phyloP scores from a whole-genome alignment of 2,329 filamentous ascomycete species.

The Trichoderma sp. region DNA sequence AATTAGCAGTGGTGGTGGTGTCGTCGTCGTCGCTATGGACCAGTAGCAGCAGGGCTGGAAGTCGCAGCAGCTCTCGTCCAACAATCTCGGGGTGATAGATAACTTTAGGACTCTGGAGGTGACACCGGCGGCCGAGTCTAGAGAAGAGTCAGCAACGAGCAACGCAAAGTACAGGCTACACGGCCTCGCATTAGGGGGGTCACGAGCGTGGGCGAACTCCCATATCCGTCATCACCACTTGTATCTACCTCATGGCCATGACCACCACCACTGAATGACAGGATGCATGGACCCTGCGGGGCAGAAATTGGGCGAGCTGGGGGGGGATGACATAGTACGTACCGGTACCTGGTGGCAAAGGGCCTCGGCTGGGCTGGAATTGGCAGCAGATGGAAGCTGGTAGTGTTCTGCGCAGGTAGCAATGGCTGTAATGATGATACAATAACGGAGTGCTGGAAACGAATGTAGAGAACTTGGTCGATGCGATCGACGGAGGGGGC shows the following conservation, averaged over 20 bases:
- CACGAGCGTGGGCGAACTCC: constrained; percentile 25
- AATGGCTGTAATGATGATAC: constrained; percentile 21
- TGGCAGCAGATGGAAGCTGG: not conserved
- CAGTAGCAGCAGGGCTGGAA: constrained; percentile 13
- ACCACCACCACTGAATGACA: constrained; percentile 7
- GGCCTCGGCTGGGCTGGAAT: not conserved
- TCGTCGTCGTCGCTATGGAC: constrained; percentile 9
- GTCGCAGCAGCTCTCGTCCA: constrained; percentile 7
- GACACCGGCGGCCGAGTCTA: constrained; percentile 17
- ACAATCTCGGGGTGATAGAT: constrained; percentile 21
- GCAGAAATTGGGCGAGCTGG: constrained; percentile 11
- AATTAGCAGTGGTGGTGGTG: not conserved
- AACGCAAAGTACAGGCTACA: constrained; percentile 17
- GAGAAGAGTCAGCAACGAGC: constrained; percentile 10
- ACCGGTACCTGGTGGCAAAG: constrained; percentile 19
- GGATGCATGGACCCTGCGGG: constrained; percentile 27
- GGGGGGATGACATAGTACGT: constrained; percentile 16
- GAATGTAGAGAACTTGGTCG: not conserved
- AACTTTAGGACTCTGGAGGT: constrained; percentile 20
- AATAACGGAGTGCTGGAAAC: not conserved
- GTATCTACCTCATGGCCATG: constrained; percentile 16
- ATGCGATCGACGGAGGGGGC: constrained; percentile 19
- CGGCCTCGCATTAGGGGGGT: constrained; percentile 19
- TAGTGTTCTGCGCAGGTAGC: not conserved
- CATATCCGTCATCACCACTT: constrained; percentile 20